Conservation (phyloP, 2,329 filamentous ascomycete species). For the Septoria linicola region DNA sequence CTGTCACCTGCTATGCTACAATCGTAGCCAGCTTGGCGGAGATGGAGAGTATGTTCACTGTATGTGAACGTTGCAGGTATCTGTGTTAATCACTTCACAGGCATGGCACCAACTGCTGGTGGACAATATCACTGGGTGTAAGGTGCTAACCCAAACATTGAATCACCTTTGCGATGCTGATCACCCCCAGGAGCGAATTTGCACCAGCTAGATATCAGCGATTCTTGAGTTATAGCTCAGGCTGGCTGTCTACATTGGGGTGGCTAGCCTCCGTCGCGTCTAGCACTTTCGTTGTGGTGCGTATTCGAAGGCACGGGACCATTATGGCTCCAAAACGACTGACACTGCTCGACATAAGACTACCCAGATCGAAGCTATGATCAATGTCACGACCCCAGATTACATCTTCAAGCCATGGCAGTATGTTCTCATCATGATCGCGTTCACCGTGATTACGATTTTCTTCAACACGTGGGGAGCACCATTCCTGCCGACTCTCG, state of each 20-base stretch:
- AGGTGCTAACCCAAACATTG: not conserved
- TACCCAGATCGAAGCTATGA: constrained; percentile 40
- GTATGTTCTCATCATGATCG: constrained; percentile 34
- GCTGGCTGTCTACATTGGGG: constrained; percentile 28
- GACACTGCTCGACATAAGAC: no score
- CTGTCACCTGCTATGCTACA: constrained; percentile 31
- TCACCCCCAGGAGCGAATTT: constrained; percentile 29
- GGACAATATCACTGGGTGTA: constrained; percentile 36
- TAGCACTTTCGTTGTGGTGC: constrained; percentile 39
- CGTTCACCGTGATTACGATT: constrained; percentile 40
- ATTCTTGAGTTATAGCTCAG: constrained; percentile 27
- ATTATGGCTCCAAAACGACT: no score
- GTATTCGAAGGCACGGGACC: no score
- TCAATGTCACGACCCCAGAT: constrained; percentile 36
- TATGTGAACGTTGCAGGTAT: not conserved
- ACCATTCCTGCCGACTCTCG: constrained; percentile 38
- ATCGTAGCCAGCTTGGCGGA: constrained; percentile 36
- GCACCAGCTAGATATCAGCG: constrained; percentile 37
- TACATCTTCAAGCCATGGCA: constrained; percentile 35
- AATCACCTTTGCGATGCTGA: no score
- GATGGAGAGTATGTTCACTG: constrained; percentile 33
- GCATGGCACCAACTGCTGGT: constrained; percentile 34
- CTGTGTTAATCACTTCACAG: not conserved
- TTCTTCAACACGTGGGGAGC: constrained; percentile 36
- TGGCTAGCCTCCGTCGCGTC: constrained; percentile 37